Percentiles rank a stretch among this genome's conserved stretches.
phyloP scores from a whole-genome alignment of 108 stramenopile species.

The Chaetoceros tenuissimus region DNA sequence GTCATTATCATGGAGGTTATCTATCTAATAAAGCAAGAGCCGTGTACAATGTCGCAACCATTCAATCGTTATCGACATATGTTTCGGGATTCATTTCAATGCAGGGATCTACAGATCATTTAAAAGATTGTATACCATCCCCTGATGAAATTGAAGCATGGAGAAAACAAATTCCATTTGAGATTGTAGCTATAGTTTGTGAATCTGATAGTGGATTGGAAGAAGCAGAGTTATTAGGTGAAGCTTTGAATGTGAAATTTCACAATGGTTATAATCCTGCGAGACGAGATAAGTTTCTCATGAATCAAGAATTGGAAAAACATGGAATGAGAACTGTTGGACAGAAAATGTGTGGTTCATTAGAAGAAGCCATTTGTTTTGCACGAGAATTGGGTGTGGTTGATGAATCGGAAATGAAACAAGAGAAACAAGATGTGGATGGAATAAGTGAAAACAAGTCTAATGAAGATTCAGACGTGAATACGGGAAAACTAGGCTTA shows the following conservation, averaged over 20 bases:
- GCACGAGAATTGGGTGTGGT: slow-evolving; percentile 30
- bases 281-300: slow-evolving; percentile 68
- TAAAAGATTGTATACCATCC: slow-evolving; percentile 33
- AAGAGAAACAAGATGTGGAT: slow-evolving; percentile 4
- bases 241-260: slow-evolving; percentile 31
- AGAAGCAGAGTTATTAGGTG: slow-evolving; percentile 63
- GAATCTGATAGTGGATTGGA: slow-evolving; percentile 75
- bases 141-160: slow-evolving; percentile 29
- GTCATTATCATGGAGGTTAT: slow-evolving; percentile 65
- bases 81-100: slow-evolving; percentile 41
- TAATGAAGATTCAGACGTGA: not conserved
- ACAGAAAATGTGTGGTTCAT: slow-evolving; percentile 57
- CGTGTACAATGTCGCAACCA: slow-evolving; percentile 46
- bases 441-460: slow-evolving; percentile 5
- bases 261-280: slow-evolving; percentile 57
- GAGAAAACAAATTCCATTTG: slow-evolving; percentile 24
- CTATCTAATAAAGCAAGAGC: slow-evolving; percentile 38
- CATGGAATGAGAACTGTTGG: slow-evolving; percentile 58
- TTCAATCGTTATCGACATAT: slow-evolving; percentile 54
- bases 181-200: slow-evolving; percentile 59
- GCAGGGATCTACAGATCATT: slow-evolving; percentile 25
- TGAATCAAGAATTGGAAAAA: slow-evolving; percentile 40
- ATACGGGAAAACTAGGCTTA: slow-evolving; percentile 4
- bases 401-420: too few relatives aligned
- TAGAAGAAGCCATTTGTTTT: slow-evolving; percentile 68